These are phyloP conservation scores for Penicillium palitans DNA, from an alignment of 2,329 filamentous ascomycete species.

Conservation along the genomic window DNA sequence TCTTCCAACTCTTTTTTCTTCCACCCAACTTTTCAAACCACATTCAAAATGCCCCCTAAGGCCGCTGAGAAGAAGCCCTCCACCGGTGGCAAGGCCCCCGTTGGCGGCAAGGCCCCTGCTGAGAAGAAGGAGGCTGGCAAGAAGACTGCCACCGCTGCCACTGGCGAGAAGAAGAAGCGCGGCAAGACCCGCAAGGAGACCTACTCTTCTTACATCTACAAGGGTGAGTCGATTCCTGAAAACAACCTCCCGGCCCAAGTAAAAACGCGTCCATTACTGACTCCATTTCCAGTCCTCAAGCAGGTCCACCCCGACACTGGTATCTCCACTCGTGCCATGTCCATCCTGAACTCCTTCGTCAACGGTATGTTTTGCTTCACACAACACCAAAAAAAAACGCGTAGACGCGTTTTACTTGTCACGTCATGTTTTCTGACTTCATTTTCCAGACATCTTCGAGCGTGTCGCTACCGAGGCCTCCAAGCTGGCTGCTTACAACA, in stretches of 20 bases:
- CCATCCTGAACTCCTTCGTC: slow-evolving; percentile 99
- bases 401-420: background rate
- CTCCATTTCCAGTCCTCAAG: slow-evolving; percentile 75
- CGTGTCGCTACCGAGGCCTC: slow-evolving; percentile 97
- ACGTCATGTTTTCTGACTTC: slow-evolving; percentile 5
- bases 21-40: slow-evolving; percentile 26
- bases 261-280: slow-evolving; percentile 13
- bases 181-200: slow-evolving; percentile 99
- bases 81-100: slow-evolving; percentile 88
- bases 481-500: slow-evolving; percentile 99
- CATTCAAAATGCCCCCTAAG: slow-evolving; percentile 89
- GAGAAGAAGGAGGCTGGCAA: slow-evolving; percentile 99
- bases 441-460: slow-evolving; percentile 88
- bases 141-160: slow-evolving; percentile 83
- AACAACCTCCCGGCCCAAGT: background rate
- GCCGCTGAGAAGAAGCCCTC: slow-evolving; percentile 96
- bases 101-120: slow-evolving; percentile 71
- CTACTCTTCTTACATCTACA: slow-evolving; percentile 99
- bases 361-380: slow-evolving; percentile 68
- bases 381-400: background rate
- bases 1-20: slow-evolving; percentile 25
- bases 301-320: slow-evolving; percentile 99
- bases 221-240: slow-evolving; percentile 66
- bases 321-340: slow-evolving; percentile 99
- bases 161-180: slow-evolving; percentile 99